phyloP scores from a whole-genome alignment of 495 filamentous ascomycete genomes.

The Endocarpon pusillum region DNA sequence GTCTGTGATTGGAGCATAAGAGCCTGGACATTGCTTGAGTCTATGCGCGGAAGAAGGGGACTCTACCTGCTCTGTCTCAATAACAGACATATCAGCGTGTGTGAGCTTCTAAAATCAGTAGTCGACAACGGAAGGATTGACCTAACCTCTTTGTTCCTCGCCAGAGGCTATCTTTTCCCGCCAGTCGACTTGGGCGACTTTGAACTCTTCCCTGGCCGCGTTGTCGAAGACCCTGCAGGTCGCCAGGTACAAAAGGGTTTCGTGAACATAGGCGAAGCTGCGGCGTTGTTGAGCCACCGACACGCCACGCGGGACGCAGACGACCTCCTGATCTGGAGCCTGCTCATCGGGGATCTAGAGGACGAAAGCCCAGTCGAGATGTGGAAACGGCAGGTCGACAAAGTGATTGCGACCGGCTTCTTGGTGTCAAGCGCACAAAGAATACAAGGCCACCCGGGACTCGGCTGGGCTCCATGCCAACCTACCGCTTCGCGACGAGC shows the following conservation, averaged over 20 bases:
- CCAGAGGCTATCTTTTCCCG: neutral
- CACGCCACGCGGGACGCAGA: conserved; percentile 8
- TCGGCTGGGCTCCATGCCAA: conserved; percentile 8
- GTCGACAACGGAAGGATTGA: conserved; percentile 3
- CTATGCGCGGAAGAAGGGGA: conserved; percentile 7
- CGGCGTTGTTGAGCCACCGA: conserved; percentile 8
- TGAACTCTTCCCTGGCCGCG: neutral
- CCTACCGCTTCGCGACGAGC: conserved; percentile 4
- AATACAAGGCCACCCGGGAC: conserved; percentile 1
- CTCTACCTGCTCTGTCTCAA: conserved; percentile 11
- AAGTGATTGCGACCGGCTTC: conserved; percentile 5
- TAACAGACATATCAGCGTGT: conserved; percentile 6
- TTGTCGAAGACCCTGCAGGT: conserved; percentile 1
- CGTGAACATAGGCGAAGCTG: conserved; percentile 4
- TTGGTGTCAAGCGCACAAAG: conserved; percentile 8
- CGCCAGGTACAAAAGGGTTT: conserved; percentile 1
- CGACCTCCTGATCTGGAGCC: conserved; percentile 11
- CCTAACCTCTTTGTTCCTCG: conserved; percentile 2
- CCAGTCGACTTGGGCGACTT: neutral
- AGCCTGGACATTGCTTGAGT: conserved; percentile 14
- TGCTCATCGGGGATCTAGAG: conserved; percentile 5
- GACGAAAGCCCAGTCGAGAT: conserved; percentile 5
- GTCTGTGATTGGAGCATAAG: conserved; percentile 16
- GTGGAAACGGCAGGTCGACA: conserved; percentile 4
- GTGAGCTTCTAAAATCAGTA: conserved; percentile 5